Conservation (phyloP, 1,284 basidiomycete species). For the Chalciporus sp. region DNA sequence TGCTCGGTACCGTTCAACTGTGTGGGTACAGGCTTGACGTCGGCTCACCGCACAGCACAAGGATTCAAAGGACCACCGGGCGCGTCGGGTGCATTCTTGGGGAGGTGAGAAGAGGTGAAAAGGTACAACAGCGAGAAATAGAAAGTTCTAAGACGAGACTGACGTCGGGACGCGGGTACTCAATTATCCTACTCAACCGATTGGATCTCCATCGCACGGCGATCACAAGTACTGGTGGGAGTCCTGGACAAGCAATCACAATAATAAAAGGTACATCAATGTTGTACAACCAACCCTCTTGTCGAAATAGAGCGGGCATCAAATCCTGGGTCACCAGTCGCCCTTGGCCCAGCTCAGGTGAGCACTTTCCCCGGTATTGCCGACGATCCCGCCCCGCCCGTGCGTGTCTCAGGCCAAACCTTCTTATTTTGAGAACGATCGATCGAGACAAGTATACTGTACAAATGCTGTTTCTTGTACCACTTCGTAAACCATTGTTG, state of each 20-base stretch:
- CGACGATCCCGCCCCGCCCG: no score
- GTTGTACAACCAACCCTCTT: no score
- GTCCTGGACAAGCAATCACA: no score
- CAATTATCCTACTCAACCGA: not conserved
- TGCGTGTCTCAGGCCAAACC: not conserved
- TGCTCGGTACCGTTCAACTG: conserved; percentile 8
- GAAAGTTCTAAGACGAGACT: conserved; percentile 1
- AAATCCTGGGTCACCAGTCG: no score
- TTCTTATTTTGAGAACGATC: conserved; percentile 4
- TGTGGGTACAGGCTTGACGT: conserved; percentile 1
- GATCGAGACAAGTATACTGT: not conserved
- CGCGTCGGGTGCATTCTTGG: not conserved
- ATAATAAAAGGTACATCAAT: no score
- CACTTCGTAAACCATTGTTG: conserved; percentile 3
- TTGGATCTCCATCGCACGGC: not conserved
- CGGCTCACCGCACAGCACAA: conserved; percentile 17
- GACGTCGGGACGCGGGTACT: not conserved
- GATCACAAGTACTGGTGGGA: not conserved
- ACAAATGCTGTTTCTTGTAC: not conserved
- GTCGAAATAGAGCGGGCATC: no score
- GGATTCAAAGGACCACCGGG: conserved; percentile 1
- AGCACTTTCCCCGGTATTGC: no score
- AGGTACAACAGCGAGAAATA: not conserved
- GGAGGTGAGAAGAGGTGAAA: not conserved
- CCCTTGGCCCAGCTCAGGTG: no score